Evolutionary conservation across 1,284 basidiomycete species (phyloP).

Genomic region (Ganoderma lingzhi): DNA sequence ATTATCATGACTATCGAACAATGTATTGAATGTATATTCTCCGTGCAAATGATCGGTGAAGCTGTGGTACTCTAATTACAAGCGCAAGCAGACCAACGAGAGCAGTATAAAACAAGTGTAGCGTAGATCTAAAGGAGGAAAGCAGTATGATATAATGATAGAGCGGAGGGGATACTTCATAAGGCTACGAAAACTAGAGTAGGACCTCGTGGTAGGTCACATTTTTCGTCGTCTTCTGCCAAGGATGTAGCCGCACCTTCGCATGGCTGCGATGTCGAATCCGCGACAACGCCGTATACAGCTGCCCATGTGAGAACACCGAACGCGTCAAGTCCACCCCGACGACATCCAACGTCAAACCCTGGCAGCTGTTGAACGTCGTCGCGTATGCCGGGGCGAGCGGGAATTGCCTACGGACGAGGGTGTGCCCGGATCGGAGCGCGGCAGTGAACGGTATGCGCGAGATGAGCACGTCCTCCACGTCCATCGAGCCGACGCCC

Average conservation of each 20-base stretch:
- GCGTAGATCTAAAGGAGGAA: not conserved
- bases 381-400: conserved; percentile 51
- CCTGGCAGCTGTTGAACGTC: conserved; percentile 55
- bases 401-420: conserved; percentile 49
- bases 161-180: not conserved
- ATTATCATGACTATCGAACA: not conserved
- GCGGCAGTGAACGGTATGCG: conserved; percentile 44
- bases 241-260: conserved; percentile 31
- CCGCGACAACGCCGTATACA: conserved; percentile 52
- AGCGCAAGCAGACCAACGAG: not conserved
- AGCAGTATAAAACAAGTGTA: not conserved
- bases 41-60: not conserved
- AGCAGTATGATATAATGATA: not conserved
- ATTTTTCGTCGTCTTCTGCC: conserved; percentile 34
- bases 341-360: conserved; percentile 48
- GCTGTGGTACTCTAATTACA: not conserved
- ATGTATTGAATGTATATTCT: not conserved
- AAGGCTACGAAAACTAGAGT: not conserved
- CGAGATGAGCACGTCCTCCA: conserved; percentile 45
- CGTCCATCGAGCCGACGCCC: conserved; percentile 32
- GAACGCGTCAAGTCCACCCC: conserved; percentile 45
- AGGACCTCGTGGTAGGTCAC: conserved; percentile 38
- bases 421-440: conserved; percentile 43
- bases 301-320: conserved; percentile 53
- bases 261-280: conserved; percentile 43